These are phyloP conservation scores for Claviceps pusilla DNA, from an alignment of 2,329 filamentous ascomycete genomes.

Conservation along the genomic window DNA sequence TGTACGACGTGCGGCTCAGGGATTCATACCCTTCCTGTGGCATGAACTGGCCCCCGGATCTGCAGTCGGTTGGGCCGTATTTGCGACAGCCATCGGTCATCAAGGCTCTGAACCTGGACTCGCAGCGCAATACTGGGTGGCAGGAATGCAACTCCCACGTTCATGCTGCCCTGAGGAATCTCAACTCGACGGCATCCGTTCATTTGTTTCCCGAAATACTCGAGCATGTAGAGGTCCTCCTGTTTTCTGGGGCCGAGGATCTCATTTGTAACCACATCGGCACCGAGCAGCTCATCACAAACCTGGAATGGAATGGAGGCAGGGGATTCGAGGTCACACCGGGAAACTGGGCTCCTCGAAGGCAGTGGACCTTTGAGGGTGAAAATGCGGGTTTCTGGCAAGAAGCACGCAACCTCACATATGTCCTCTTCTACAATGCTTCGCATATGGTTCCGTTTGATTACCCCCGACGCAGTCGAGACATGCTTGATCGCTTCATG, in stretches of 20 bases:
- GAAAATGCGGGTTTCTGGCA: conserved; percentile 85
- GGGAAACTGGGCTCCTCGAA: conserved; percentile 80
- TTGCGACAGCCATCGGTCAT: conserved; percentile 68
- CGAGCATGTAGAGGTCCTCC: conserved; percentile 58
- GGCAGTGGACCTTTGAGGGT: conserved; percentile 87
- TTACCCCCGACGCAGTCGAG: conserved; percentile 67
- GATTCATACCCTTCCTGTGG: conserved; percentile 75
- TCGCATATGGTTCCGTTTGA: conserved; percentile 99
- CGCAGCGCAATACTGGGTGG: conserved; percentile 77
- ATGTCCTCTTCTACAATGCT: conserved; percentile 86
- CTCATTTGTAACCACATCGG: conserved; percentile 95
- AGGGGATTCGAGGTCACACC: conserved; percentile 81
- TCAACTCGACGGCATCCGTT: conserved; percentile 57
- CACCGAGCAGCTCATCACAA: conserved; percentile 79
- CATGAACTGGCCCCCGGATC: conserved; percentile 95
- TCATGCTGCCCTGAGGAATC: conserved; percentile 51
- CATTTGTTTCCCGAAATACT: conserved; percentile 65
- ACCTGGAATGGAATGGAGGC: conserved; percentile 80
- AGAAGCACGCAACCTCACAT: conserved; percentile 85
- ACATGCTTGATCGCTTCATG: conserved; percentile 97
- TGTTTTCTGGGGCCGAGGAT: conserved; percentile 90
- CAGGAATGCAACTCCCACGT: conserved; percentile 76
- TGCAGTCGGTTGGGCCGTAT: conserved; percentile 64
- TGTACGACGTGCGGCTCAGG: conserved; percentile 86
- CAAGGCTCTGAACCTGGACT: conserved; percentile 65